Evolutionary conservation across 306 rosid genomes (phyloP).

Genomic region (Cucurbita maxima): DNA sequence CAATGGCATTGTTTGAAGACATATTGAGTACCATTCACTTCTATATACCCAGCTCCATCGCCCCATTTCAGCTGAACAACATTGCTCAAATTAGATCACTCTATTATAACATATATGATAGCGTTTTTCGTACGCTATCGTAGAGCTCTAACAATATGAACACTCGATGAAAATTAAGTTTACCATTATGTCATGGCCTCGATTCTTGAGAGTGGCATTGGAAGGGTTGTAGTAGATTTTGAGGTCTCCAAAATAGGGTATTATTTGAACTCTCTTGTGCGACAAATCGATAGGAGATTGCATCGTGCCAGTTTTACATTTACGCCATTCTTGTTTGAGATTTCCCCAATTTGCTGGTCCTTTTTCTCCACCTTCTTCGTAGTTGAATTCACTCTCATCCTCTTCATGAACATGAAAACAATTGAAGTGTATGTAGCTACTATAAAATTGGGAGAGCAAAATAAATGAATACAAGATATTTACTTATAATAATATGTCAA

Average conservation of each 20-base stretch:
- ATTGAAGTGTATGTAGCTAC: too few species aligned
- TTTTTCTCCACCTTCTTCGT: conserved; percentile 10
- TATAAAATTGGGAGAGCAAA: too few species aligned
- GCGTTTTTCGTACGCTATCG: too few species aligned
- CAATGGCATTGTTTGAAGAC: conserved; percentile 47
- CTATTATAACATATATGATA: too few species aligned
- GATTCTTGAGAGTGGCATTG: conserved; percentile 45
- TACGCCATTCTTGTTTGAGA: conserved; percentile 34
- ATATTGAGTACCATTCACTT: conserved; percentile 39
- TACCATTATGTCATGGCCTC: conserved; percentile 72
- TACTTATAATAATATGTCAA: too few species aligned
- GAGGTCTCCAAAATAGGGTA: conserved; percentile 21
- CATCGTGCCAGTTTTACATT: conserved; percentile 40
- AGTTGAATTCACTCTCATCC: conserved; percentile 37
- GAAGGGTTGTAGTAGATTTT: conserved; percentile 23
- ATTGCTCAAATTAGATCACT: too few species aligned
- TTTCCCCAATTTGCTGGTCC: conserved; percentile 64
- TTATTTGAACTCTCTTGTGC: conserved; percentile 24
- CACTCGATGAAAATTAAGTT: too few species aligned
- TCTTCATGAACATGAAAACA: conserved; percentile 15
- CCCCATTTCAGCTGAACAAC: conserved; percentile 31
- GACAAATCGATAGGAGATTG: conserved; percentile 61
- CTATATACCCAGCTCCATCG: conserved; percentile 30
- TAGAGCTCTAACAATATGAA: not conserved
- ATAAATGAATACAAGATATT: too few species aligned